Evolutionary conservation across 306 rosid species (phyloP), one percentile per base, ranked within the genome.

Genomic region (Prinsepia uniflora): DNA sequence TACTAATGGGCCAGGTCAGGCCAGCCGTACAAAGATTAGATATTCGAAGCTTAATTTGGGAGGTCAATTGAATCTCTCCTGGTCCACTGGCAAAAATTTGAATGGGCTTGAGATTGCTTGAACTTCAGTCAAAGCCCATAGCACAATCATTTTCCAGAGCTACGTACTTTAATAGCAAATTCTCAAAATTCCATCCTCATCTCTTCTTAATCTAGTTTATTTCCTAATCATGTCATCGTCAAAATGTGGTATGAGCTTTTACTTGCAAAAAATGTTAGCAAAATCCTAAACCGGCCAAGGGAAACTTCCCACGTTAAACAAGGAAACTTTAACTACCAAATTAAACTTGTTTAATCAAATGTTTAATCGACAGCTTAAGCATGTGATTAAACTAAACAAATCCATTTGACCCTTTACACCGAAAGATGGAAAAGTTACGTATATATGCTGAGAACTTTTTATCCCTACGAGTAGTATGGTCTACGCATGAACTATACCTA

Each of bases 271-370:
- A 36, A 39, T 61, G 36, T 44, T 63, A 47, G 12, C 70, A 36
- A 73, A n/a, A 40, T 8, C 19, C 15, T 36, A 4, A 73, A 72
- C 86, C 85, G 70, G 44, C 83, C 81, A 82, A 72, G 60, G 68
- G 40, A 44, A 14, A 83, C 67, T 64, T 70, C 77, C 87, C 0
- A 14, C 82, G 70, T 75, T 78, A 78, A 76, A 7, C 69, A 68
- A 77, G 49, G 7, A 56, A 62, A 54, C 74, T 58, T 57, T 79
- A 72, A 55, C 76, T 24, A 13, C 14, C 65, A 50, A 80, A 13
- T 59, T 74, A 11, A 49, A 72, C 59, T 63, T 69, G 18, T 57
- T 76, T 48, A 41, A 63, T 63, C 19, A 15, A 61, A 3, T 4
- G 50, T 9, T 65, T 39, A 39, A 71, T 46, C 30, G 14, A 36